phyloP scores from a whole-genome alignment of 441 rosid genomes.

The Dalechampia spathulata region DNA sequence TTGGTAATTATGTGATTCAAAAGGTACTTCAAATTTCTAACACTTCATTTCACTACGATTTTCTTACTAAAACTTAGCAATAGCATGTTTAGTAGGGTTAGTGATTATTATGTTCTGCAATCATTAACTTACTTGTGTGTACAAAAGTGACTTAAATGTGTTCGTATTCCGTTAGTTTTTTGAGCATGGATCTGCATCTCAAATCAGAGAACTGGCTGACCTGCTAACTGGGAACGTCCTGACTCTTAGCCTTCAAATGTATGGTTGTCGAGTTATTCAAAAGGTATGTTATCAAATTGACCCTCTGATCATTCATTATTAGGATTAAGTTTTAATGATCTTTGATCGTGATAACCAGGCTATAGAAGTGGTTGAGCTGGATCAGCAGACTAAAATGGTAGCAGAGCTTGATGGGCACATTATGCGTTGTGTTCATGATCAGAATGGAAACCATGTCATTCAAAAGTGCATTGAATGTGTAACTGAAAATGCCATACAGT shows the following conservation, averaged over 20 bases:
- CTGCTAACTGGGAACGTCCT: constrained; percentile 64
- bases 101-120: too few relatives aligned
- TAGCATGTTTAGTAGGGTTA: too few relatives aligned
- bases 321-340: background rate
- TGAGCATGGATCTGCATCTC: constrained; percentile 66
- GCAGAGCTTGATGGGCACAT: constrained; percentile 69
- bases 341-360: constrained; percentile 37
- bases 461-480: constrained; percentile 83
- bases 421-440: constrained; percentile 80
- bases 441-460: constrained; percentile 81
- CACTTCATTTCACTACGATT: too few relatives aligned
- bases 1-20: constrained; percentile 78
- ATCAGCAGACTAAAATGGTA: constrained; percentile 67
- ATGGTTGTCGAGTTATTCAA: constrained; percentile 83
- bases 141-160: background rate
- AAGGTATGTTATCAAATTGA: constrained; percentile 32
- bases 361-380: constrained; percentile 64
- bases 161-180: constrained; percentile 59
- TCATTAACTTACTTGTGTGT: background rate
- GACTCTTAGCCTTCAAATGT: constrained; percentile 80
- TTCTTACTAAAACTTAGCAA: too few relatives aligned
- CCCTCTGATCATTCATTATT: background rate
- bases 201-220: constrained; percentile 60
- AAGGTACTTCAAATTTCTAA: too few relatives aligned
- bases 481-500: constrained; percentile 58